These are phyloP conservation scores for Daedalea quercina DNA, from an alignment of 768 basidiomycete species.

Conservation along the genomic window DNA sequence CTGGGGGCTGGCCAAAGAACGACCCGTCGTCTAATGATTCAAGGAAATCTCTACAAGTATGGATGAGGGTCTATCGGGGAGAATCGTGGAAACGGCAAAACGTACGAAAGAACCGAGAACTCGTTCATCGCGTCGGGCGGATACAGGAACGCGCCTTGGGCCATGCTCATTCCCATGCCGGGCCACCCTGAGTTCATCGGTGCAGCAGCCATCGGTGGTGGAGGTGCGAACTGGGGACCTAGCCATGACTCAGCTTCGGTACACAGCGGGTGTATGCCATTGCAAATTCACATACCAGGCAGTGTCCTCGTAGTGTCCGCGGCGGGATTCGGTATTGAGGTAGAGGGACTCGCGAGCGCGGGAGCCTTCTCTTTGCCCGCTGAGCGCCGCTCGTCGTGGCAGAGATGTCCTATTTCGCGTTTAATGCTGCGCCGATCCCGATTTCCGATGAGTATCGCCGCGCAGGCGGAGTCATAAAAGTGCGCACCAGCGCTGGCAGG, in stretches of 20 bases:
- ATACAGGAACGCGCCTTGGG: conserved; percentile 52
- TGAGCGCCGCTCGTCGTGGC: conserved; percentile 77
- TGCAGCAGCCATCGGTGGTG: not conserved
- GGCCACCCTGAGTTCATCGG: conserved; percentile 44
- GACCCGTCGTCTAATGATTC: conserved; percentile 82
- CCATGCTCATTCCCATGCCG: conserved; percentile 37
- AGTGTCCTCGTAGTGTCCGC: conserved; percentile 18
- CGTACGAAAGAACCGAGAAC: conserved; percentile 75
- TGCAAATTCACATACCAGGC: conserved; percentile 16
- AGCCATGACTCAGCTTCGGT: not conserved
- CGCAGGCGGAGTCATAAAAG: conserved; percentile 3
- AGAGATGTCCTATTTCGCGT: conserved; percentile 92
- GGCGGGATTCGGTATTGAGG: conserved; percentile 22
- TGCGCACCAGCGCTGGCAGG: conserved; percentile 89
- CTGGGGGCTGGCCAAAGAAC: conserved; percentile 61
- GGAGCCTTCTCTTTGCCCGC: conserved; percentile 35
- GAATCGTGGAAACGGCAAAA: conserved; percentile 11
- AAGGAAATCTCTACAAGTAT: conserved; percentile 63
- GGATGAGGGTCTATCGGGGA: not conserved
- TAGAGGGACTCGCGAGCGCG: conserved; percentile 22
- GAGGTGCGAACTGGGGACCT: conserved; percentile 19
- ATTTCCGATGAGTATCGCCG: not conserved
- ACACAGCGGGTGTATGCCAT: not conserved
- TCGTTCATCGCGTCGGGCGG: conserved; percentile 73
- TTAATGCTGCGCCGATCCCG: conserved; percentile 67